Base-by-base conservation (phyloP, 768 basidiomycete genomes). In the Myochromella boudieri region DNA sequence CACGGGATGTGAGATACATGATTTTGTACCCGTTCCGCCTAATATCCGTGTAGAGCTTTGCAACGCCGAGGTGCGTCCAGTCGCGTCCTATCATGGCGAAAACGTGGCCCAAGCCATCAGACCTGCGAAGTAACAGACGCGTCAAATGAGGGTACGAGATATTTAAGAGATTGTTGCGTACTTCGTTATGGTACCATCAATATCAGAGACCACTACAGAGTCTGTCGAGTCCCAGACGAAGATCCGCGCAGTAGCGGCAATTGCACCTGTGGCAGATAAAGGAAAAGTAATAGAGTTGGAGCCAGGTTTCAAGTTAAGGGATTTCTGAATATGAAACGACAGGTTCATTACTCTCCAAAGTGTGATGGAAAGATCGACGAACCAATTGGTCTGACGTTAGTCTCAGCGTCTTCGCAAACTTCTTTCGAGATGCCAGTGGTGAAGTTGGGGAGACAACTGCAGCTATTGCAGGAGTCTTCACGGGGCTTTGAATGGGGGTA, bases 101-200 rank as follows among this genome's bases (percentile, higher is more conserved):
- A 40, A 99, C 86, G 61, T 98, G 95, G 0, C 95, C 95, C 5
- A 97, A 72, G 1, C 92, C 95, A 66, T 98, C 95, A 1, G 95
- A 97, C 63, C 93, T 95, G 34, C n/a, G n/a, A 18, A 9, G 44
- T 33, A 32, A 6, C 18, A 28, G 44, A 42, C n/a, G 14, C 9
- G 9, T 36, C 31, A 36, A 26, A 40, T 31, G 8, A 31, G 20
- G 27, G 10, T 12, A 28, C 12, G 20, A 9, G 11, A 25, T n/a
- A 27, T 10, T 27, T 24, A 25, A n/a, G 24, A 50, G 24, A 15
- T 7, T 24, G 15, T 32, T 2, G 60, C 81, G 18, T 54, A 95
- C 93, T 97, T 98, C 7, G 97, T 99, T 61, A 99, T 99, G 1
- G 95, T 99, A 5, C 97, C 97, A 60, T 99, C 97, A 51, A 99